A percentile compares a stretch with the other conserved stretches of the same genome.
phyloP scores from a whole-genome alignment of 441 rosid species.

The Dalechampia spathulata region DNA sequence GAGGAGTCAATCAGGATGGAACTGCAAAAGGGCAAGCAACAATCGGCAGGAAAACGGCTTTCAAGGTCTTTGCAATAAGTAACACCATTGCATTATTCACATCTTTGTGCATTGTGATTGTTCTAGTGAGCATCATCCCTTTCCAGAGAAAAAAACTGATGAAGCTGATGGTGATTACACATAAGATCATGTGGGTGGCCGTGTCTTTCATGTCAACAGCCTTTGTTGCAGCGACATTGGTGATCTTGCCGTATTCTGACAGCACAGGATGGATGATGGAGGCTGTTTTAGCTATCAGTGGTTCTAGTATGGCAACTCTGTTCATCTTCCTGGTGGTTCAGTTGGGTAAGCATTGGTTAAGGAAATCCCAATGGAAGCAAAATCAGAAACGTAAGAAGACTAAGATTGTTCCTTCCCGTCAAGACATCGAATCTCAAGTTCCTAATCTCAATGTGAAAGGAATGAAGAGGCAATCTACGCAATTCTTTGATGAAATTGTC shows the following conservation, averaged over 20 bases:
- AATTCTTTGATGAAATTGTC: too few species aligned
- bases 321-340: constrained; percentile 15
- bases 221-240: constrained; percentile 23
- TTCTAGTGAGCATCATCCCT: constrained; percentile 22
- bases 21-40: constrained; percentile 15
- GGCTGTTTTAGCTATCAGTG: background rate
- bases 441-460: too few species aligned
- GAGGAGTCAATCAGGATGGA: constrained; percentile 25
- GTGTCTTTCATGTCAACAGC: constrained; percentile 26
- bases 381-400: background rate
- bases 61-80: constrained; percentile 23
- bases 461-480: too few species aligned
- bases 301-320: constrained; percentile 9
- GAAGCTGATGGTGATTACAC: constrained; percentile 17
- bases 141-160: constrained; percentile 18
- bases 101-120: constrained; percentile 21
- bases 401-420: background rate
- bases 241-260: constrained; percentile 17
- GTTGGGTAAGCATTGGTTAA: constrained; percentile 13
- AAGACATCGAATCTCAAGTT: too few species aligned
- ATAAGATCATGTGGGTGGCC: constrained; percentile 29
- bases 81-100: constrained; percentile 29
- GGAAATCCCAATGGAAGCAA: constrained; percentile 19
- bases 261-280: constrained; percentile 12
- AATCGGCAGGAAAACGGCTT: constrained; percentile 19